A percentile compares a stretch with the other conserved stretches of the same genome.
Evolutionary conservation across 768 basidiomycete genomes (phyloP).

Genomic region (Tylopilus felleus): DNA sequence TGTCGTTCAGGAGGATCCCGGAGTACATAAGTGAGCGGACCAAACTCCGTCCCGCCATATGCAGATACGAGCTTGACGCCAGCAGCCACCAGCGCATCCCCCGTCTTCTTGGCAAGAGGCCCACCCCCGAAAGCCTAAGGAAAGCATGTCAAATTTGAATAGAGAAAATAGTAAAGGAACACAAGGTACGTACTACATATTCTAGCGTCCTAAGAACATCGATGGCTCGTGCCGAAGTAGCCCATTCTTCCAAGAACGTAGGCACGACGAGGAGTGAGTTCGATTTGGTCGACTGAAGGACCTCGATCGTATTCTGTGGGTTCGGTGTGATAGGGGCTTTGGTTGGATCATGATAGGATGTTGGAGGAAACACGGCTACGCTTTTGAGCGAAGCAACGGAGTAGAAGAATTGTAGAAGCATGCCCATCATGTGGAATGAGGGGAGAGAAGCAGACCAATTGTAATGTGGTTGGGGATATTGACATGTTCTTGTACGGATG

Average conservation of each 20-base stretch:
- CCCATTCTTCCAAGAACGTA: conserved; percentile 26
- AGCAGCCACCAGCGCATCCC: conserved; percentile 30
- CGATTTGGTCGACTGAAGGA: conserved; percentile 10
- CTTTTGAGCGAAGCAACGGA: conserved; percentile 14
- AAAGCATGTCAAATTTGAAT: too few relatives aligned
- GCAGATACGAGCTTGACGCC: conserved; percentile 33
- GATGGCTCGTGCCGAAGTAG: conserved; percentile 13
- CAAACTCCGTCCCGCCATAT: conserved; percentile 42
- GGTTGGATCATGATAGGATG: conserved; percentile 9
- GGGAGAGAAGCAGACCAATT: conserved; percentile 18
- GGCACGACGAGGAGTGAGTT: conserved; percentile 19
- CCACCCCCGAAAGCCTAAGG: conserved; percentile 36
- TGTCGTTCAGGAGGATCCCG: conserved; percentile 19
- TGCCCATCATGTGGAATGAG: conserved; percentile 20
- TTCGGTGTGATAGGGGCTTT: conserved; percentile 20
- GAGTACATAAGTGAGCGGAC: conserved; percentile 16
- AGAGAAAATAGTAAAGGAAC: too few relatives aligned
- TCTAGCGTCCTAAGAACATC: conserved; percentile 13
- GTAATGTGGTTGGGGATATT: neutral
- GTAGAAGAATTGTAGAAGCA: conserved; percentile 13
- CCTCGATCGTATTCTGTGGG: conserved; percentile 21
- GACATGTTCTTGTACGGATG: conserved; percentile 2
- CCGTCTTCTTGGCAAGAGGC: conserved; percentile 34
- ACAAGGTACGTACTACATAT: conserved; percentile 20
- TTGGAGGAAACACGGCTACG: conserved; percentile 20